Evolutionary conservation across 2,329 filamentous ascomycete genomes (phyloP), one percentile per base, ranked within the genome.

Genomic region (Macroventuria anomochaeta): DNA sequence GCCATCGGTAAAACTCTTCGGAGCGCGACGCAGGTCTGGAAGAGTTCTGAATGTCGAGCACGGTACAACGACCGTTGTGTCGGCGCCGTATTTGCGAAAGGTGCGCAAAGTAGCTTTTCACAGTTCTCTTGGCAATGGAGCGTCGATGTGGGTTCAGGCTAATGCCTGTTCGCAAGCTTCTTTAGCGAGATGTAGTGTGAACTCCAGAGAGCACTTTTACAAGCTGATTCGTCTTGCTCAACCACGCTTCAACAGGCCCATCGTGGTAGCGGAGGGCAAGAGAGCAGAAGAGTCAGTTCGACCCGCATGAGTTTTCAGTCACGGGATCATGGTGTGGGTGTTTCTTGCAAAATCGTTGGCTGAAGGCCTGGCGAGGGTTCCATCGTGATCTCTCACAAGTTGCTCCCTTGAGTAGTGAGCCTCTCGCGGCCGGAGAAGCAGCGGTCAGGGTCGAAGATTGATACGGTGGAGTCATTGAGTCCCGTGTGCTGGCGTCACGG

Each of bases 291-390:
- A 52, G 43, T 56, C 48, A 49, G 33, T 43, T 55, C 57, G 55
- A 53, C 50, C 67, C 68, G 70, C 69, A 73, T 65, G 42, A 60
- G 38, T 32, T 46, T 55, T 43, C 62, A 61, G 69, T 74, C 71
- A 74, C 70, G 70, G 71, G 71, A 68, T 61, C 36, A 48, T 50
- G 40, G 65, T 67, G 62, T 66, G 64, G 64, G 46, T 61, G 63
- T 43, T 40, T 50, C 59, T 41, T 61, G 67, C 32, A 48, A 58
- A 18, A 33, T 53, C 51, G 68, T 74, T 72, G 69, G 70, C 53
- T 65, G 56, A 54, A 58, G 43, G 53, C 42, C 61, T 61, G 56
- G 66, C 55, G 62, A 66, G 52, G 60, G 65, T 65, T 52, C 55
- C 58, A 66, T 67, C 53, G 58, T 42, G 36, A 53, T 37, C 48